Percentiles rank a stretch among this genome's conserved stretches.
Conservation (phyloP, 306 rosid genomes). For the Cyamopsis tetragonoloba region DNA sequence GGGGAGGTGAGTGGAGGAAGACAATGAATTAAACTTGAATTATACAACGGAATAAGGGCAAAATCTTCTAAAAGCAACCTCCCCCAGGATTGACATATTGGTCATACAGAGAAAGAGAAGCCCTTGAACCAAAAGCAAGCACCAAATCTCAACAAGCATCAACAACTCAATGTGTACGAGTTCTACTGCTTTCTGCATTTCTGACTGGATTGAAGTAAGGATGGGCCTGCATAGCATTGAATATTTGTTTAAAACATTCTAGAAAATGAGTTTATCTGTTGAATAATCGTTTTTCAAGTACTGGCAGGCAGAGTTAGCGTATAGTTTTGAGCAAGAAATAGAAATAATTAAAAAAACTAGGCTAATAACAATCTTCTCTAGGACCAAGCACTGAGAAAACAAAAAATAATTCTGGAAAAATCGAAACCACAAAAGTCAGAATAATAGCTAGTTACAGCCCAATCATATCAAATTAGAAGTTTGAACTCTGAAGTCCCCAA, state of each 20-base stretch:
- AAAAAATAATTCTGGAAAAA: too few relatives aligned
- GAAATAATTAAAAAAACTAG: too few relatives aligned
- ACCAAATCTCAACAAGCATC: constrained; percentile 27
- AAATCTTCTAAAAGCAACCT: constrained; percentile 38
- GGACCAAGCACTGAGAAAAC: too few relatives aligned
- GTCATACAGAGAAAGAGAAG: neutral
- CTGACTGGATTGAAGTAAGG: constrained; percentile 78
- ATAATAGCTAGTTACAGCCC: neutral
- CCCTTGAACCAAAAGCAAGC: constrained; percentile 22
- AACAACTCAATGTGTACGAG: constrained; percentile 54
- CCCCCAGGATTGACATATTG: too few relatives aligned
- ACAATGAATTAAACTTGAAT: constrained; percentile 11
- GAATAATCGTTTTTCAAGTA: neutral
- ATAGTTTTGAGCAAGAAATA: neutral
- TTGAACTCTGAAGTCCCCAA: neutral
- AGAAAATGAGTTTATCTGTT: too few relatives aligned
- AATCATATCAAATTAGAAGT: neutral
- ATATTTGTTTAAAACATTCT: constrained; percentile 8
- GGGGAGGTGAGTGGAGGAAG: neutral
- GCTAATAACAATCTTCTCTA: too few relatives aligned
- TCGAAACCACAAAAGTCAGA: too few relatives aligned
- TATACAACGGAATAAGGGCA: constrained; percentile 30
- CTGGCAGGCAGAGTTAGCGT: neutral
- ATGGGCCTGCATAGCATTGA: constrained; percentile 65
- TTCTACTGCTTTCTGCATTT: constrained; percentile 78